Evolutionary conservation across 495 filamentous ascomycete genomes (phyloP).

Genomic region (Aspergillus diversus): DNA sequence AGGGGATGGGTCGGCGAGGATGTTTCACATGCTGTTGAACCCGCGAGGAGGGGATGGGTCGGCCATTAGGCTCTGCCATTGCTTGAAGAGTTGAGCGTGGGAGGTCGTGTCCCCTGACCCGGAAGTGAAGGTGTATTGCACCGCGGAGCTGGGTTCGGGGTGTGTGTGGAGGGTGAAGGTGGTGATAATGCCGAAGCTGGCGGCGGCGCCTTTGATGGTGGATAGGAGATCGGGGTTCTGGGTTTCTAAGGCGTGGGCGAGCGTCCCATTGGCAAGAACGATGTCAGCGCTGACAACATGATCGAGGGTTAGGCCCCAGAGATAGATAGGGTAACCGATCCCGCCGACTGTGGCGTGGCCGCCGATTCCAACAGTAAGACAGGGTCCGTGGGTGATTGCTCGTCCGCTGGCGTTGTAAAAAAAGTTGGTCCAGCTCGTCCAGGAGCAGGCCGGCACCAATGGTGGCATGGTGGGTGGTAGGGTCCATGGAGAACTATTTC

Average conservation of each 20-base stretch:
- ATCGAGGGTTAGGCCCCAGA: slow-evolving; percentile 68
- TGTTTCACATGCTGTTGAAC: too few relatives aligned
- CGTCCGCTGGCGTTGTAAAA: slow-evolving; percentile 63
- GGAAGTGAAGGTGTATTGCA: slow-evolving; percentile 44
- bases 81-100: slow-evolving; percentile 38
- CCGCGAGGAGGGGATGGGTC: too few relatives aligned
- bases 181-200: slow-evolving; percentile 51
- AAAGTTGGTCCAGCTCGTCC: slow-evolving; percentile 58
- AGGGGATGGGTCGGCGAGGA: too few relatives aligned
- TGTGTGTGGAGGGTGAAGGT: slow-evolving; percentile 51
- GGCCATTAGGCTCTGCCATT: too few relatives aligned
- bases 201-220: slow-evolving; percentile 52
- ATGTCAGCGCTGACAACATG: slow-evolving; percentile 62
- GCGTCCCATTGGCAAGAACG: slow-evolving; percentile 63
- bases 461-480: slow-evolving; percentile 57
- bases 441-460: slow-evolving; percentile 68
- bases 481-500: slow-evolving; percentile 57
- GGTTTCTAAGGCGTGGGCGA: slow-evolving; percentile 41
- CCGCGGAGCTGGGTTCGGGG: slow-evolving; percentile 31
- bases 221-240: slow-evolving; percentile 56
- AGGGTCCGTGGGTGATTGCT: slow-evolving; percentile 68
- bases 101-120: slow-evolving; percentile 36
- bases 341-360: slow-evolving; percentile 78
- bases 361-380: slow-evolving; percentile 67
- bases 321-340: slow-evolving; percentile 61